Percentiles rank a stretch among this genome's conserved stretches.
Conservation (phyloP, 2,329 filamentous ascomycete genomes). For the Fusarium beomiforme region DNA sequence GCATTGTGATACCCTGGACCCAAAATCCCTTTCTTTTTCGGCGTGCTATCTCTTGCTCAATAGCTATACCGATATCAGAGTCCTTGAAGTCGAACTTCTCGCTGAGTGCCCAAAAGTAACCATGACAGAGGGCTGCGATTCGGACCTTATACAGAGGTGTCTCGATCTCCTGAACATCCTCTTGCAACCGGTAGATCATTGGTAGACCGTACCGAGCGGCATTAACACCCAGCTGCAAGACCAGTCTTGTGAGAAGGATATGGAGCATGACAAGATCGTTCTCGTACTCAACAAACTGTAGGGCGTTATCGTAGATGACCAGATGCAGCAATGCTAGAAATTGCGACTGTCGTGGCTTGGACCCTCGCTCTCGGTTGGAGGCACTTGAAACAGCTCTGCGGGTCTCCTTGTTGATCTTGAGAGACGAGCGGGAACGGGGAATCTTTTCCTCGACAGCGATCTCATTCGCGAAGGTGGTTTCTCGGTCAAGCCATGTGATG, state of each 20-base stretch:
- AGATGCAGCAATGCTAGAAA: conserved; percentile 87
- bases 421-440: conserved; percentile 55
- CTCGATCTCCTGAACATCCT: conserved; percentile 77
- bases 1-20: conserved; percentile 78
- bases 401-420: conserved; percentile 55
- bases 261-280: conserved; percentile 81
- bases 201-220: conserved; percentile 81
- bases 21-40: conserved; percentile 81
- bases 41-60: conserved; percentile 80
- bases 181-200: conserved; percentile 89
- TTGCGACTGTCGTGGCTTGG: conserved; percentile 64
- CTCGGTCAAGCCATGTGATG: conserved; percentile 84
- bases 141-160: conserved; percentile 78
- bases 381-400: conserved; percentile 76
- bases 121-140: conserved; percentile 85
- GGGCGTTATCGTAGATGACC: conserved; percentile 86
- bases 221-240: conserved; percentile 83
- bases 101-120: conserved; percentile 84
- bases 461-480: conserved; percentile 75
- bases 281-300: conserved; percentile 77
- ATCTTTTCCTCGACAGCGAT: conserved; percentile 67
- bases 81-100: conserved; percentile 81
- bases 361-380: conserved; percentile 67
- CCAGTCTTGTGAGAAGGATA: conserved; percentile 77
- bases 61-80: conserved; percentile 73